Evolutionary conservation across 371 early-diverging fungal species (phyloP).

Genomic region (Lichtheimia ornata): DNA sequence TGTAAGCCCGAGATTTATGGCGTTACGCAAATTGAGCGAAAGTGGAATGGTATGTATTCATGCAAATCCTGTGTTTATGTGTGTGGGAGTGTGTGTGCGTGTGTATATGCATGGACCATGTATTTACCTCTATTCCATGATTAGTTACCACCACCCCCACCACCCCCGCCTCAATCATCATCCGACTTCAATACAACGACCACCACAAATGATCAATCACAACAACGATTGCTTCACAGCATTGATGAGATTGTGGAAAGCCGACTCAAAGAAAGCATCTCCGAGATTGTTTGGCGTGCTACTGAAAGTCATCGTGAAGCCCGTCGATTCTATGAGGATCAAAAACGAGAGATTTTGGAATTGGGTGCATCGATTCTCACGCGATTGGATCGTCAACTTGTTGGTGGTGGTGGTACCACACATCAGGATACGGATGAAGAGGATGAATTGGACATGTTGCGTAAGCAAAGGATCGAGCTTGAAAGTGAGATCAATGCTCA

Average conservation of each 20-base stretch:
- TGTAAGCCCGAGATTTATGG: conserved; percentile 49
- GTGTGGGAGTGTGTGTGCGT: background rate
- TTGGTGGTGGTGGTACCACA: background rate
- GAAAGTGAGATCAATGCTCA: conserved; percentile 21
- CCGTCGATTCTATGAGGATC: conserved; percentile 38
- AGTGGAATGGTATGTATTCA: conserved; percentile 24
- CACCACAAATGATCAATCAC: conserved; percentile 1
- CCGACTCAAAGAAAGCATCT: conserved; percentile 25
- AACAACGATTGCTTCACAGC: conserved; percentile 19
- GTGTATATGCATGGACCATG: background rate
- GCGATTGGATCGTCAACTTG: conserved; percentile 17
- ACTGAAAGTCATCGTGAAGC: conserved; percentile 37
- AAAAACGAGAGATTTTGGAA: conserved; percentile 36
- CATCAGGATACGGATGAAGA: conserved; percentile 9
- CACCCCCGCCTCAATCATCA: background rate
- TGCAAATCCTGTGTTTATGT: background rate
- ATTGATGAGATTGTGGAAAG: conserved; percentile 30
- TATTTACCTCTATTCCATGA: background rate
- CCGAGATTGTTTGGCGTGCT: conserved; percentile 33
- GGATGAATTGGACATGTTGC: conserved; percentile 15
- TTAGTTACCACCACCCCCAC: background rate
- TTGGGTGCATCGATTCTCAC: conserved; percentile 23
- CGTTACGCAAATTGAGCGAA: conserved; percentile 37
- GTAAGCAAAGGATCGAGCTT: conserved; percentile 22
- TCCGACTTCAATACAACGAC: background rate